Evolutionary conservation across 257 asterid genomes (phyloP).

Genomic region (Parsonsia alboflavescens): DNA sequence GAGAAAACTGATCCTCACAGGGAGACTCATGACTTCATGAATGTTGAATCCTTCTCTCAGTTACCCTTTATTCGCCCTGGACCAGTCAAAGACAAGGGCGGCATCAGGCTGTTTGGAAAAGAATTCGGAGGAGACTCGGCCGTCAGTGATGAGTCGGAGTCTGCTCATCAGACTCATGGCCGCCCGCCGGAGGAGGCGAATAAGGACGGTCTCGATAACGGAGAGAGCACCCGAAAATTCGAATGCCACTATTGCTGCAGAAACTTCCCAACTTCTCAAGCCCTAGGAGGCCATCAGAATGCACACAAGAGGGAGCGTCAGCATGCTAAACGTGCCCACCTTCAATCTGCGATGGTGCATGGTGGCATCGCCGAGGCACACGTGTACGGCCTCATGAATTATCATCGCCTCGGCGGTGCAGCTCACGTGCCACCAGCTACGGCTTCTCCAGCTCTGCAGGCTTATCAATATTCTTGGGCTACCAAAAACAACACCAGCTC

Average conservation of each 20-base stretch:
- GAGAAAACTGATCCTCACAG: constrained; percentile 46
- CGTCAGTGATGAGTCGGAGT: constrained; percentile 8
- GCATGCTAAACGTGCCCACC: constrained; percentile 69
- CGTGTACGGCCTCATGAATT: constrained; percentile 52
- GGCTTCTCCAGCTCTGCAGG: constrained; percentile 21
- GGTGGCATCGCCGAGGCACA: constrained; percentile 38
- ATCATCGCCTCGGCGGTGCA: constrained; percentile 34
- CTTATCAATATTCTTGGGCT: constrained; percentile 34
- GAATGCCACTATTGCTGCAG: constrained; percentile 89
- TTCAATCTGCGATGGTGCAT: constrained; percentile 63
- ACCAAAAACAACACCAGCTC: constrained; percentile 9
- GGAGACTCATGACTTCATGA: constrained; percentile 81
- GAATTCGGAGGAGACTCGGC: constrained; percentile 41
- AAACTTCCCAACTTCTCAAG: constrained; percentile 92
- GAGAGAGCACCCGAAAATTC: constrained; percentile 43
- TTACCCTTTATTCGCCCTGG: constrained; percentile 81
- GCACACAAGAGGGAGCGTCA: constrained; percentile 92
- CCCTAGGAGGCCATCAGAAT: constrained; percentile 93
- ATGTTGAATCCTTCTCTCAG: constrained; percentile 87
- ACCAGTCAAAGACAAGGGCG: constrained; percentile 32
- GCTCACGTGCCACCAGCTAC: constrained; percentile 13
- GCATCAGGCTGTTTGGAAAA: constrained; percentile 73
- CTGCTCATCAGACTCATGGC: constrained; percentile 12
- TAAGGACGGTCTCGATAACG: constrained; percentile 16
- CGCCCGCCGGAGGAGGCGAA: not conserved